Conservation (phyloP, 2,329 filamentous ascomycete species). For the Sporothrix brunneoviolacea region DNA sequence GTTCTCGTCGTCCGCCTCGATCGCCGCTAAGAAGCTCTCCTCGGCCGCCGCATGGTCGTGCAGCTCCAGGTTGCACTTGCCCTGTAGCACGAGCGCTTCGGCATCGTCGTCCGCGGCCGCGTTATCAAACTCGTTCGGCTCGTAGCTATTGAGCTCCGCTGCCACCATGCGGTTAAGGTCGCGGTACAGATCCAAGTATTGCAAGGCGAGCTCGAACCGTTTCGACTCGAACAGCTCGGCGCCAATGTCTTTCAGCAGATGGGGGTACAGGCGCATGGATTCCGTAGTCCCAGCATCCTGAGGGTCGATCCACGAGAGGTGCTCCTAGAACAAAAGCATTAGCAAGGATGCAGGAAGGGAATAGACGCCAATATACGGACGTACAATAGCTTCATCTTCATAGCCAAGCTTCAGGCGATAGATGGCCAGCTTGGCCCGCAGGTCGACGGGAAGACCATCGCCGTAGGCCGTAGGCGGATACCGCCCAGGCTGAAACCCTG, state of each 20-base stretch:
- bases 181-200: conserved; percentile 51
- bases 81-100: conserved; percentile 48
- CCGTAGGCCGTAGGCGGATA: conserved; percentile 60
- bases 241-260: conserved; percentile 68
- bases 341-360: neutral
- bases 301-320: conserved; percentile 65
- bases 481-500: conserved; percentile 50
- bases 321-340: conserved; percentile 29
- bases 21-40: conserved; percentile 67
- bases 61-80: conserved; percentile 61
- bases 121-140: neutral
- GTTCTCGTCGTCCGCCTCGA: conserved; percentile 63
- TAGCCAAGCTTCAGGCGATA: conserved; percentile 69
- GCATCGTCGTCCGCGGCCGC: conserved; percentile 37
- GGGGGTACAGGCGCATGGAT: conserved; percentile 59
- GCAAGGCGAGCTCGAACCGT: conserved; percentile 37
- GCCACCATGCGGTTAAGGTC: conserved; percentile 35
- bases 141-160: conserved; percentile 2
- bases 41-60: conserved; percentile 64
- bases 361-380: too few species aligned
- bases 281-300: conserved; percentile 44
- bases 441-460: conserved; percentile 65
- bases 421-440: conserved; percentile 76
- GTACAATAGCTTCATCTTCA: conserved; percentile 59
- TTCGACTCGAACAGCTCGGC: conserved; percentile 38